Conservation (phyloP, 2,329 filamentous ascomycete genomes). For the Harringtonia lauricola region DNA sequence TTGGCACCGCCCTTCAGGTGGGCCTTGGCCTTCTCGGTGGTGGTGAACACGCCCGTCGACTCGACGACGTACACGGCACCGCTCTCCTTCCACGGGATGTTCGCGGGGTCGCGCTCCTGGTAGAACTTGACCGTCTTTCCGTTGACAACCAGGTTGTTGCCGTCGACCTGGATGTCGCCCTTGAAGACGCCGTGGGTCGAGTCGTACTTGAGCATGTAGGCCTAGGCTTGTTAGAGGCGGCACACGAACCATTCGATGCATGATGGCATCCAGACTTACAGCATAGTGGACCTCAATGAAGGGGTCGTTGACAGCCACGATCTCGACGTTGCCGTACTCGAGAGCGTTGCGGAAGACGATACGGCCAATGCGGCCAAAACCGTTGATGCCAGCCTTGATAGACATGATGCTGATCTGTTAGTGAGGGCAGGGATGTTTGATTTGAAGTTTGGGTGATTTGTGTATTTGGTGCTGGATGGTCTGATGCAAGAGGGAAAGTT, state of each 20-base stretch:
- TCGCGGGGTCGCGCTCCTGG: conserved; percentile 77
- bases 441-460: background rate
- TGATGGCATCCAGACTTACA: too few species aligned
- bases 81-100: conserved; percentile 82
- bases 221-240: conserved; percentile 36
- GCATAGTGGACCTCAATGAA: conserved; percentile 98
- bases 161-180: conserved; percentile 67
- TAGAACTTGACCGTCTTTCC: conserved; percentile 95
- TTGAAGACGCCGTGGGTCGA: conserved; percentile 95
- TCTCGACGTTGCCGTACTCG: conserved; percentile 78
- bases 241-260: too few species aligned
- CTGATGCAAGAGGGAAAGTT: background rate
- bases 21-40: conserved; percentile 85
- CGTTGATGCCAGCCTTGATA: conserved; percentile 92
- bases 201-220: conserved; percentile 99
- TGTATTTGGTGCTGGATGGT: background rate
- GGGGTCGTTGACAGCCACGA: conserved; percentile 97
- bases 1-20: conserved; percentile 96
- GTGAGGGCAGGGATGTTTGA: background rate
- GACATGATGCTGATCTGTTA: conserved; percentile 30
- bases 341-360: conserved; percentile 98
- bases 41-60: conserved; percentile 99
- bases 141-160: conserved; percentile 71
- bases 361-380: conserved; percentile 98
- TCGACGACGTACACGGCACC: conserved; percentile 92